Evolutionary conservation across 1,284 basidiomycete genomes (phyloP).

Genomic region (Austroboletus novae-zelandiae): DNA sequence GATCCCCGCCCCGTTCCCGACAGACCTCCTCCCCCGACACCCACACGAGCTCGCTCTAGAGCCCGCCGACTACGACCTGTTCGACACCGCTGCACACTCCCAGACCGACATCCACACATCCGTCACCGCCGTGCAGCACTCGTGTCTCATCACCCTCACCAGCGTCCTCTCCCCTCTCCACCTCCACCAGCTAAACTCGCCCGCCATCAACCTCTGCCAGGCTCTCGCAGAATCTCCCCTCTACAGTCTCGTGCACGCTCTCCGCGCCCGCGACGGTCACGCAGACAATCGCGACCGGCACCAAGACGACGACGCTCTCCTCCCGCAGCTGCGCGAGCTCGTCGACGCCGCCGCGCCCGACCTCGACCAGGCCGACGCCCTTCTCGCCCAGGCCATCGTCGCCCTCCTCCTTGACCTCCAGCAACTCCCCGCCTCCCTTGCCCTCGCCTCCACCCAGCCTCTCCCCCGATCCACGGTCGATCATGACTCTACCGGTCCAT

Average conservation of each 20-base stretch:
- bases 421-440: slow-evolving; percentile 46
- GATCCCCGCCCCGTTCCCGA: slow-evolving; percentile 38
- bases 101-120: slow-evolving; percentile 67
- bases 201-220: not conserved
- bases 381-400: slow-evolving; percentile 62
- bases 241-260: slow-evolving; percentile 60
- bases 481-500: slow-evolving; percentile 8
- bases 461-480: slow-evolving; percentile 1
- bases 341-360: slow-evolving; percentile 48
- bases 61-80: slow-evolving; percentile 26
- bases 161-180: slow-evolving; percentile 57
- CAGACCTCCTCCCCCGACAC: slow-evolving; percentile 10
- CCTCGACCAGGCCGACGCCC: slow-evolving; percentile 49
- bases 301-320: slow-evolving; percentile 49
- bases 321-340: slow-evolving; percentile 59
- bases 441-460: slow-evolving; percentile 11
- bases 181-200: not conserved
- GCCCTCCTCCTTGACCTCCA: slow-evolving; percentile 66
- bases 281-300: slow-evolving; percentile 28
- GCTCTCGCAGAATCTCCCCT: slow-evolving; percentile 50
- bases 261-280: slow-evolving; percentile 51
- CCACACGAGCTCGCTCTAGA: slow-evolving; percentile 24
- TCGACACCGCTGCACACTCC: slow-evolving; percentile 1
- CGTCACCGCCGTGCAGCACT: slow-evolving; percentile 65
- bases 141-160: slow-evolving; percentile 69